Percentiles rank a stretch among this genome's conserved stretches.
Conservation (phyloP, 1,284 basidiomycete species). For the Sporisorium sorghi region DNA sequence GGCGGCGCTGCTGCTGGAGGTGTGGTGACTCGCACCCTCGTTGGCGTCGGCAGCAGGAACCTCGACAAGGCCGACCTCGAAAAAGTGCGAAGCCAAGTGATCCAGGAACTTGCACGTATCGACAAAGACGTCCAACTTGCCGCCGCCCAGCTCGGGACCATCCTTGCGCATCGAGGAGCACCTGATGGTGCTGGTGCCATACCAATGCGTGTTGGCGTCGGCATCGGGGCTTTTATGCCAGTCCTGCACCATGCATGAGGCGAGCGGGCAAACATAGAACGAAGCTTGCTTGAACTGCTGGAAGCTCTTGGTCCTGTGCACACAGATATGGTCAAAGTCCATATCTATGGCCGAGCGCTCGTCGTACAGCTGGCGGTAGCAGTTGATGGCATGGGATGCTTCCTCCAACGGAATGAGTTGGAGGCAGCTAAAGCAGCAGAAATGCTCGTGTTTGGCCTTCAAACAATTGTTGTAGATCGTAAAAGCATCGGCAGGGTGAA, state of each 20-base stretch:
- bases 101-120: too few species aligned
- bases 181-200: too few species aligned
- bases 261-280: neutral
- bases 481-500: too few species aligned
- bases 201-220: too few species aligned
- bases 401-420: neutral
- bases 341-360: neutral
- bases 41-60: too few species aligned
- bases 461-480: conserved; percentile 54
- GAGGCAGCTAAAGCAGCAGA: neutral
- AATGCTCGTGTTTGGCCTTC: neutral
- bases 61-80: too few species aligned
- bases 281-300: neutral
- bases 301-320: neutral
- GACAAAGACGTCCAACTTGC: too few species aligned
- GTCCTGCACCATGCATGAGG: neutral
- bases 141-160: too few species aligned
- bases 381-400: neutral
- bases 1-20: too few species aligned
- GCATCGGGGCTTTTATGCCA: neutral
- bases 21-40: too few species aligned
- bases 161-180: too few species aligned
- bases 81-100: too few species aligned
- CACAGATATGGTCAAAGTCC: neutral
- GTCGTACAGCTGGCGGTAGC: neutral